Conservation (phyloP, 2,329 filamentous ascomycete species). For the Alternaria postmessia region DNA sequence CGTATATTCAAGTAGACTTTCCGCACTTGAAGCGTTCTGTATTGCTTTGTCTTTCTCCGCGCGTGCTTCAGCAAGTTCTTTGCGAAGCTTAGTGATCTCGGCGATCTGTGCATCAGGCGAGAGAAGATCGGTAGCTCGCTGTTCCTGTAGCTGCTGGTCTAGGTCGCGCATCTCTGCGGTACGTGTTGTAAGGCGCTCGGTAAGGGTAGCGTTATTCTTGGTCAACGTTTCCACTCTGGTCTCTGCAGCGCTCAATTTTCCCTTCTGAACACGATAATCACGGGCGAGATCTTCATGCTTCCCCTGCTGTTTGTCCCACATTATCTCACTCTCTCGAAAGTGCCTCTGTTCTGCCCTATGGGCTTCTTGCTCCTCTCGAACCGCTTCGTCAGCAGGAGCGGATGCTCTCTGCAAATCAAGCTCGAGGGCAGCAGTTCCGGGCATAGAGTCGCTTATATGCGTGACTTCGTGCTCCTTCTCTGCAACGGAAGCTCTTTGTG, state of each 20-base stretch:
- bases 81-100: slow-evolving; percentile 34
- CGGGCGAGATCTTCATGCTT: slow-evolving; percentile 35
- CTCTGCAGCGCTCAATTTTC: slow-evolving; percentile 26
- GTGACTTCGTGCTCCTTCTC: slow-evolving; percentile 43
- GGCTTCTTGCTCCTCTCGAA: slow-evolving; percentile 16
- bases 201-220: slow-evolving; percentile 23
- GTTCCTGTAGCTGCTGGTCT: slow-evolving; percentile 27
- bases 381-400: slow-evolving; percentile 8
- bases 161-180: slow-evolving; percentile 23
- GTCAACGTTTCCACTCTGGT: slow-evolving; percentile 24
- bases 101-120: slow-evolving; percentile 34
- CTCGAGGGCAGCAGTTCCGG: slow-evolving; percentile 31
- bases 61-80: slow-evolving; percentile 30
- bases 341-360: slow-evolving; percentile 22
- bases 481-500: slow-evolving; percentile 14
- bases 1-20: slow-evolving; percentile 63
- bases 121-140: slow-evolving; percentile 25
- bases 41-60: slow-evolving; percentile 36
- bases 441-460: slow-evolving; percentile 55
- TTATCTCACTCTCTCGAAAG: slow-evolving; percentile 23
- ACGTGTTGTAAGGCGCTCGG: slow-evolving; percentile 28
- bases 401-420: slow-evolving; percentile 21
- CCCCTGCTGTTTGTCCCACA: slow-evolving; percentile 38
- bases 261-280: slow-evolving; percentile 27
- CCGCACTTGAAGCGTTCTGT: slow-evolving; percentile 41